Evolutionary conservation across 129 eudicot species (phyloP).

Genomic region (Arctium minus): DNA sequence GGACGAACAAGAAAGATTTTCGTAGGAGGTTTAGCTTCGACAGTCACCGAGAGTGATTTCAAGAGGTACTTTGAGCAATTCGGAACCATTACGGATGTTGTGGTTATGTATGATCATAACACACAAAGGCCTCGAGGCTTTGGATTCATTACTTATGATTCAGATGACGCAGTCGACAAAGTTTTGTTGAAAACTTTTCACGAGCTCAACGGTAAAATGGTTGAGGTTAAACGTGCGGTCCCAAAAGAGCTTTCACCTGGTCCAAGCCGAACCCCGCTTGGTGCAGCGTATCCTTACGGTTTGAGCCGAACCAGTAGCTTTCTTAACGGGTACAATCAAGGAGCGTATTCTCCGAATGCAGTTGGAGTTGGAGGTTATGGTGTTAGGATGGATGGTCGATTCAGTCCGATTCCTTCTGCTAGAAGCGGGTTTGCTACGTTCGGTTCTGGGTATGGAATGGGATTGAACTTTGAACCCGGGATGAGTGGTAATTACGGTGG

Average conservation of each 20-base stretch:
- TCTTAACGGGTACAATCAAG: slow-evolving; percentile 38
- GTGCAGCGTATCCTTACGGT: slow-evolving; percentile 40
- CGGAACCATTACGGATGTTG: slow-evolving; percentile 61
- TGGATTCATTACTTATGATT: slow-evolving; percentile 58
- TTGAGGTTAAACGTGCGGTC: slow-evolving; percentile 65
- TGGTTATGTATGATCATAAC: slow-evolving; percentile 70
- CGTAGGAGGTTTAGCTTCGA: slow-evolving; percentile 66
- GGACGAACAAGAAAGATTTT: slow-evolving; percentile 51
- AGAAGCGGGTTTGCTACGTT: slow-evolving; percentile 39
- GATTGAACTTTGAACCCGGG: slow-evolving; percentile 48
- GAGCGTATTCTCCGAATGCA: slow-evolving; percentile 33
- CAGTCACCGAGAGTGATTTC: slow-evolving; percentile 56
- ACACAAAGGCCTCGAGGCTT: slow-evolving; percentile 69
- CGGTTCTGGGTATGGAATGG: slow-evolving; percentile 48
- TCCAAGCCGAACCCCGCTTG: slow-evolving; percentile 39
- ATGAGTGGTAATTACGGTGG: slow-evolving; percentile 33
- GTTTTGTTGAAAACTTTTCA: slow-evolving; percentile 46
- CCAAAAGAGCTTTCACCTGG: slow-evolving; percentile 65
- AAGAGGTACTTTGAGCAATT: slow-evolving; percentile 55
- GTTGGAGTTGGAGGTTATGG: slow-evolving; percentile 48
- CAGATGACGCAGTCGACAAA: slow-evolving; percentile 55
- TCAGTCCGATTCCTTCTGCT: slow-evolving; percentile 37
- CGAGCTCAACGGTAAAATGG: slow-evolving; percentile 62
- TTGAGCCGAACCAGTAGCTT: slow-evolving; percentile 39
- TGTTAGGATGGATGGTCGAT: slow-evolving; percentile 51